These are phyloP conservation scores for Jasminum sambac DNA, from an alignment of 257 asterid species.

Conservation along the genomic window DNA sequence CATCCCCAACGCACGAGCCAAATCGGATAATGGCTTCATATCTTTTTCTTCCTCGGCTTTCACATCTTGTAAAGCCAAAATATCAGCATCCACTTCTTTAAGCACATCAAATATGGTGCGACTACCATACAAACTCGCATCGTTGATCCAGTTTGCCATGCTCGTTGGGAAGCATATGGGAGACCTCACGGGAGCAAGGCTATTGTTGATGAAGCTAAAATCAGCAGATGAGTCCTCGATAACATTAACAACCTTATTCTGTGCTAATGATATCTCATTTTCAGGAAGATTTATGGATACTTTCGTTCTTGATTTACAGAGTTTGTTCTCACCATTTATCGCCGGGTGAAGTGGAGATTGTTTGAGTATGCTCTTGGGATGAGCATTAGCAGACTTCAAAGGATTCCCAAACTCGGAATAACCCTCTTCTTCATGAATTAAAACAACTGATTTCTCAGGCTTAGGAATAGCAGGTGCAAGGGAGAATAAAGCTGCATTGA, in stretches of 20 bases:
- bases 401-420: slow-evolving; percentile 19
- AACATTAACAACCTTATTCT: slow-evolving; percentile 34
- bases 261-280: slow-evolving; percentile 75
- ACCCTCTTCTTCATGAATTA: slow-evolving; percentile 35
- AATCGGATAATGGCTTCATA: slow-evolving; percentile 81
- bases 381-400: slow-evolving; percentile 18
- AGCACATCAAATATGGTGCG: slow-evolving; percentile 62
- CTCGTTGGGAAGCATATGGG: slow-evolving; percentile 64
- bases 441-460: slow-evolving; percentile 39
- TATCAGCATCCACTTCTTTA: slow-evolving; percentile 82
- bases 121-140: slow-evolving; percentile 39
- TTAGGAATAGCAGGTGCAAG: slow-evolving; percentile 84
- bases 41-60: slow-evolving; percentile 86
- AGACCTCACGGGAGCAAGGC: slow-evolving; percentile 66
- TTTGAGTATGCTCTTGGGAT: slow-evolving; percentile 74
- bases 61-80: slow-evolving; percentile 83
- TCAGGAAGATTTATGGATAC: slow-evolving; percentile 84
- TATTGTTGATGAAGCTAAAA: slow-evolving; percentile 29
- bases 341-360: slow-evolving; percentile 60
- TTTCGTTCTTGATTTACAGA: slow-evolving; percentile 43
- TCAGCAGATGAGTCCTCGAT: slow-evolving; percentile 36
- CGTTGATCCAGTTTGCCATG: slow-evolving; percentile 51
- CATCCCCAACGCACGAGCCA: slow-evolving; percentile 89
- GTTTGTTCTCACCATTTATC: slow-evolving; percentile 11
- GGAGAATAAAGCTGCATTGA: slow-evolving; percentile 86